Percentiles rank a stretch among this genome's conserved stretches.
These are phyloP conservation scores for Begonia loranthoides DNA, from an alignment of 306 rosid species.

Conservation along the genomic window DNA sequence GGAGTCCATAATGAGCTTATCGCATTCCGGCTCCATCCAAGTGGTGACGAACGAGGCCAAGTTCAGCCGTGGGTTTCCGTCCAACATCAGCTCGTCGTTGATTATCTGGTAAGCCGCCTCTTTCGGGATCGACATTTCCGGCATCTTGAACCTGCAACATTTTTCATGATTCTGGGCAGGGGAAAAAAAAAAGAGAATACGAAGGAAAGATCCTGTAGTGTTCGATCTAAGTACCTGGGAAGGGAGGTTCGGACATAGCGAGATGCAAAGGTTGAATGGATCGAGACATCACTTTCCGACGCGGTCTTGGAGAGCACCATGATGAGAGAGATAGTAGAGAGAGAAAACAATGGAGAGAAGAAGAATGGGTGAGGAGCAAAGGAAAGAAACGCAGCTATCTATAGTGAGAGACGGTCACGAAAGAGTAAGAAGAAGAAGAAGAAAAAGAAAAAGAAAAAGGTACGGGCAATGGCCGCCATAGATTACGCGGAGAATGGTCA, in stretches of 20 bases:
- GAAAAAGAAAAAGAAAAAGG: background rate
- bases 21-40: slow-evolving; percentile 62
- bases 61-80: slow-evolving; percentile 44
- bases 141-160: slow-evolving; percentile 26
- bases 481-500: too few relatives aligned
- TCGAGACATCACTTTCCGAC: background rate
- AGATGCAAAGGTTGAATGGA: slow-evolving; percentile 9
- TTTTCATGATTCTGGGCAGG: background rate
- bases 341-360: background rate
- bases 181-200: background rate
- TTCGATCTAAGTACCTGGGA: background rate
- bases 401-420: background rate
- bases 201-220: background rate
- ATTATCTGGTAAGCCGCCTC: slow-evolving; percentile 49
- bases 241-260: slow-evolving; percentile 5
- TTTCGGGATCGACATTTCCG: slow-evolving; percentile 42
- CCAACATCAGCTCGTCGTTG: slow-evolving; percentile 44
- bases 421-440: background rate
- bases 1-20: slow-evolving; percentile 35
- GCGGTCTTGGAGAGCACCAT: background rate
- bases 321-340: background rate
- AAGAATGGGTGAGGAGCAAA: background rate
- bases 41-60: slow-evolving; percentile 49
- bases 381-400: background rate
- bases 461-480: background rate